Conservation (phyloP, 306 rosid species). For the Gynostemma pentaphyllum region DNA sequence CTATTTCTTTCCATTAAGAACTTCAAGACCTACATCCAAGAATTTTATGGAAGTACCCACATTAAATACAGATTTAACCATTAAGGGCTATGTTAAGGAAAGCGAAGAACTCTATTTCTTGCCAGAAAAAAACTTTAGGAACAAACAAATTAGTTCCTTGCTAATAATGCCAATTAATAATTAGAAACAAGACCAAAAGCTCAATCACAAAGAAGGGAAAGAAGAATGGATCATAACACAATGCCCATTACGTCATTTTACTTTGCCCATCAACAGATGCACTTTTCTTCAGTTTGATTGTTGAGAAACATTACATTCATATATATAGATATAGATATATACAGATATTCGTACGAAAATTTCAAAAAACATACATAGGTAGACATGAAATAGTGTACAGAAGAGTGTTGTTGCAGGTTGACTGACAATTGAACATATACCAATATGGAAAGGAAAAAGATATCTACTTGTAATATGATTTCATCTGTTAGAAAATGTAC, state of each 20-base stretch:
- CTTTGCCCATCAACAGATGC: background rate
- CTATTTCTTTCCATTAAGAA: conserved; percentile 86
- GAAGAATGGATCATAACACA: background rate
- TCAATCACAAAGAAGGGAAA: background rate
- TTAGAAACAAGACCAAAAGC: background rate
- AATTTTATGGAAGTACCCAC: conserved; percentile 8
- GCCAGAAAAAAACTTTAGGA: background rate
- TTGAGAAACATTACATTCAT: background rate
- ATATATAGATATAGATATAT: background rate
- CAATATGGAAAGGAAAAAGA: background rate
- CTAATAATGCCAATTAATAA: too few relatives aligned
- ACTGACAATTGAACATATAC: background rate
- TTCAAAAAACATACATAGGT: background rate
- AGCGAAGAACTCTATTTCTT: background rate
- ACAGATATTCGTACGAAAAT: background rate
- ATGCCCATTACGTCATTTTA: background rate
- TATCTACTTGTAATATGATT: background rate
- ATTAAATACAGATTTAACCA: background rate
- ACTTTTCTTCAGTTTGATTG: background rate
- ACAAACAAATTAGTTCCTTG: background rate
- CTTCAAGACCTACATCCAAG: conserved; percentile 63
- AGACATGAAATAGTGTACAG: background rate
- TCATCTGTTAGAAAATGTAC: background rate
- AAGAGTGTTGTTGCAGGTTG: background rate
- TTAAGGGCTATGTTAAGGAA: background rate